A percentile compares a stretch with the other conserved stretches of the same genome.
Conservation (phyloP, 495 filamentous ascomycete species). For the Hypoxylon trugodes region DNA sequence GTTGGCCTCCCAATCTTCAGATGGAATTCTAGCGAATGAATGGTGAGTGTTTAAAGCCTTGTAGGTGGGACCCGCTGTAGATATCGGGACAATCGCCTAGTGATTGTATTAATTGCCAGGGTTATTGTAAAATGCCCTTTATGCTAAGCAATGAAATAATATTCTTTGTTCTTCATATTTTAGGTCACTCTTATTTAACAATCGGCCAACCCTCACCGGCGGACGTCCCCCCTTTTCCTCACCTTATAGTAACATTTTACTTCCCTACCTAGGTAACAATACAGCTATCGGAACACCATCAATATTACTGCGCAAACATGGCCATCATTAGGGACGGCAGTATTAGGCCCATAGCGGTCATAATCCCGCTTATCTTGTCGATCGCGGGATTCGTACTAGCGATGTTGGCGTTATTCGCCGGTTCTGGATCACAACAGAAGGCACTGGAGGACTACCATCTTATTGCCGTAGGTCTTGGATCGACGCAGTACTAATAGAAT, state of each 20-base stretch:
- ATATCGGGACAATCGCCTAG: too few species aligned
- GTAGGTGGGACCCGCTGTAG: too few species aligned
- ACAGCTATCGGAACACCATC: background rate
- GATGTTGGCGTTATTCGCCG: constrained; percentile 76
- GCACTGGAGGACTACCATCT: constrained; percentile 68
- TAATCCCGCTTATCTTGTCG: constrained; percentile 56
- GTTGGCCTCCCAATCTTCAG: constrained; percentile 5
- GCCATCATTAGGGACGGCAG: constrained; percentile 30
- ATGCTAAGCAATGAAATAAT: background rate
- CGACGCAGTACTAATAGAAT: background rate
- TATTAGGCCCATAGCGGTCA: constrained; percentile 41
- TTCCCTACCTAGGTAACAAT: background rate
- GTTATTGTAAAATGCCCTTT: background rate
- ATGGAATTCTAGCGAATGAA: constrained; percentile 10
- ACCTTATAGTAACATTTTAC: background rate
- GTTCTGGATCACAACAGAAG: constrained; percentile 58
- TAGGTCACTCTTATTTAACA: constrained; percentile 13
- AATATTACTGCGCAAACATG: constrained; percentile 19
- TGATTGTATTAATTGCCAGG: background rate
- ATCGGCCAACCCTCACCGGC: background rate
- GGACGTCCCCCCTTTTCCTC: background rate
- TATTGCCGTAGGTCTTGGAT: constrained; percentile 63
- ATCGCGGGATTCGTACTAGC: constrained; percentile 72
- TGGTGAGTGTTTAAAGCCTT: background rate
- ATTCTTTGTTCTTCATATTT: constrained; percentile 2